Evolutionary conservation across 805 yeast genomes (phyloP).

Genomic region (Candida chauliodis): DNA sequence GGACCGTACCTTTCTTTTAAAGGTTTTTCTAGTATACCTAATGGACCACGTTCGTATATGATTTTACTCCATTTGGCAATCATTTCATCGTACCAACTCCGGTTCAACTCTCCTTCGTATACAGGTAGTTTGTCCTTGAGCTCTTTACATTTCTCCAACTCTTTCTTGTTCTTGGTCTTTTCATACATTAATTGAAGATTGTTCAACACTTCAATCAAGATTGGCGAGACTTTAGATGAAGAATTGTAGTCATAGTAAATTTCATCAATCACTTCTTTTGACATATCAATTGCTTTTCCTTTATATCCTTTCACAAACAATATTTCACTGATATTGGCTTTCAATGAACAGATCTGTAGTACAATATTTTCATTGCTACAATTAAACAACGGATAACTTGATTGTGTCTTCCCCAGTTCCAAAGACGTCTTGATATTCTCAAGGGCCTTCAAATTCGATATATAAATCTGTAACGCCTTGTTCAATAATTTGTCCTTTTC

Average conservation of each 20-base stretch:
- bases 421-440: constrained; percentile 16
- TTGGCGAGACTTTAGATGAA: constrained; percentile 23
- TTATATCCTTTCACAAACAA: constrained; percentile 40
- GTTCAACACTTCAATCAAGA: constrained; percentile 26
- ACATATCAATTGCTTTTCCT: constrained; percentile 38
- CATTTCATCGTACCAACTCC: constrained; percentile 32
- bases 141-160: constrained; percentile 25
- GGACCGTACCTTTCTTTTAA: constrained; percentile 37
- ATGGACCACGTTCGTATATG: constrained; percentile 39
- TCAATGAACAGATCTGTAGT: constrained; percentile 27
- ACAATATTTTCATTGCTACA: constrained; percentile 27
- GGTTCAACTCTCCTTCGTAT: constrained; percentile 20
- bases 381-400: constrained; percentile 33
- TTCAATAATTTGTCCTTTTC: constrained; percentile 15
- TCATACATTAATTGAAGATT: constrained; percentile 34
- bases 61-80: constrained; percentile 33
- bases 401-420: constrained; percentile 18
- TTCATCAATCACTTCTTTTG: constrained; percentile 38
- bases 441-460: constrained; percentile 29
- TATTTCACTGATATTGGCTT: constrained; percentile 38
- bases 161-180: constrained; percentile 18
- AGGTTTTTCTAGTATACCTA: constrained; percentile 39
- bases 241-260: constrained; percentile 27
- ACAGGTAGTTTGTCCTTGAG: constrained; percentile 21
- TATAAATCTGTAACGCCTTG: constrained; percentile 32